Evolutionary conservation across 257 asterid species (phyloP).

Genomic region (Coffea canephora): DNA sequence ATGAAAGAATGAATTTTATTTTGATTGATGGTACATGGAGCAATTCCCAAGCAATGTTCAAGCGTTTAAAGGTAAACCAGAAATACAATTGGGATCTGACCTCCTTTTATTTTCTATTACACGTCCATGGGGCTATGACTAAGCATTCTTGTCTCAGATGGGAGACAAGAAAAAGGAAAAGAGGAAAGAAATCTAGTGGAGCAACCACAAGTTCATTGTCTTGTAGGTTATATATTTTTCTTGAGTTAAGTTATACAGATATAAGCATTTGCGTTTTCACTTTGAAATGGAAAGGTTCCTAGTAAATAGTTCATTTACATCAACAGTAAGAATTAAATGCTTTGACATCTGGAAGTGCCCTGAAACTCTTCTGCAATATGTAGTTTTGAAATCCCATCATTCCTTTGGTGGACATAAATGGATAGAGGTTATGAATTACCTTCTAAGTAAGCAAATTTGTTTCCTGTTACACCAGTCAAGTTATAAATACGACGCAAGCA

Average conservation of each 20-base stretch:
- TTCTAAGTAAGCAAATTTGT: neutral
- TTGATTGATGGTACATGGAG: constrained; percentile 97
- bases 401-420: neutral
- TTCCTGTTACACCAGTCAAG: neutral
- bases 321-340: neutral
- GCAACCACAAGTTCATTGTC: neutral
- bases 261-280: neutral
- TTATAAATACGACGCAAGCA: neutral
- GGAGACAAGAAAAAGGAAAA: neutral
- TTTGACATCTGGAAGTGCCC: neutral
- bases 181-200: neutral
- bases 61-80: constrained; percentile 74
- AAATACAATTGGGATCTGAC: neutral
- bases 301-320: neutral
- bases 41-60: constrained; percentile 92
- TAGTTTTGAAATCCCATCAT: no score
- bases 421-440: neutral
- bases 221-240: neutral
- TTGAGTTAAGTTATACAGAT: neutral
- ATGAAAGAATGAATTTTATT: constrained; percentile 57
- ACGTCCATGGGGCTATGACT: neutral
- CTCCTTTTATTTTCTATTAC: neutral
- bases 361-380: neutral
- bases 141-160: neutral
- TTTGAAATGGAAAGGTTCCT: neutral